phyloP scores from a whole-genome alignment of 306 rosid genomes.

The Luffa acutangula region DNA sequence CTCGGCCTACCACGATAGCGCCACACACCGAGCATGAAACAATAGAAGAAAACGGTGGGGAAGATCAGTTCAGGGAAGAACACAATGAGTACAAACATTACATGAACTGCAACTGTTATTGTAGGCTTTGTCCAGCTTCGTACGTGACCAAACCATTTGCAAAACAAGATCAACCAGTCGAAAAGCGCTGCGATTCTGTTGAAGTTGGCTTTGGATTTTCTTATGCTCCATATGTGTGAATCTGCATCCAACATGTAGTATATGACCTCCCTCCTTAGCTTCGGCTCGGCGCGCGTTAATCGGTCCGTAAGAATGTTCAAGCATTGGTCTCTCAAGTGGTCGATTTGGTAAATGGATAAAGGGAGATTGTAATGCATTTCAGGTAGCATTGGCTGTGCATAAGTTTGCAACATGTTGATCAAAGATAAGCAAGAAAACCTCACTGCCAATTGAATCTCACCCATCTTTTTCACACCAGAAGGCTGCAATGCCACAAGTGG shows the following conservation, averaged over 20 bases:
- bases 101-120: slow-evolving; percentile 5
- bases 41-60: slow-evolving; percentile 4
- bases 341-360: slow-evolving; percentile 25
- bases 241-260: slow-evolving; percentile 28
- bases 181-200: slow-evolving; percentile 18
- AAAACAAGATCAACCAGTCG: background rate
- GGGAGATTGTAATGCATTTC: slow-evolving; percentile 31
- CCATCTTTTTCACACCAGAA: slow-evolving; percentile 35
- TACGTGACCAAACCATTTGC: slow-evolving; percentile 15
- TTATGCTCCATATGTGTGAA: slow-evolving; percentile 35
- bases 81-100: slow-evolving; percentile 18
- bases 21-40: slow-evolving; percentile 12
- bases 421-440: slow-evolving; percentile 37
- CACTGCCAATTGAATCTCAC: slow-evolving; percentile 44
- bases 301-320: slow-evolving; percentile 11
- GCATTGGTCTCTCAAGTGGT: slow-evolving; percentile 30
- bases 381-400: slow-evolving; percentile 30
- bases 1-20: slow-evolving; percentile 24
- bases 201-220: slow-evolving; percentile 31
- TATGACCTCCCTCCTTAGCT: slow-evolving; percentile 33
- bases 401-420: slow-evolving; percentile 24
- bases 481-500: slow-evolving; percentile 28
- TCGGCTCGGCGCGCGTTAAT: slow-evolving; percentile 27
- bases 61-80: slow-evolving; percentile 14
- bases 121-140: slow-evolving; percentile 19